These are phyloP conservation scores for Trifolium dubium DNA, from an alignment of 306 rosid genomes.

Conservation along the genomic window DNA sequence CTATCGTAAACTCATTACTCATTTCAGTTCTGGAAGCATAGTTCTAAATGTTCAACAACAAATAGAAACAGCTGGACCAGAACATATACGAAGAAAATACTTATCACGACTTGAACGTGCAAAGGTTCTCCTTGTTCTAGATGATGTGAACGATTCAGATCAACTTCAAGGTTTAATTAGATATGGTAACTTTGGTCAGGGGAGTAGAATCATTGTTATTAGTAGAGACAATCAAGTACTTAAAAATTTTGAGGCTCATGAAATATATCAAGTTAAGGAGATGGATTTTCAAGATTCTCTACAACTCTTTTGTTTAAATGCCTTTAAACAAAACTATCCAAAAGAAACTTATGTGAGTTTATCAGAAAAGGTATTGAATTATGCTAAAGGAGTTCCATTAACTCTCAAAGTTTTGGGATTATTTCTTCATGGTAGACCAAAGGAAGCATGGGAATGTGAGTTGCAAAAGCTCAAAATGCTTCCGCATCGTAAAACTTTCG, in stretches of 20 bases:
- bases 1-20: neutral
- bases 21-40: neutral
- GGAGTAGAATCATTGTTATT: neutral
- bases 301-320: neutral
- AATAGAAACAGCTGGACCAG: neutral
- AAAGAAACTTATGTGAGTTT: neutral
- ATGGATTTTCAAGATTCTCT: neutral
- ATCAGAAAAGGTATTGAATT: neutral
- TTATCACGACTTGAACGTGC: neutral
- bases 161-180: neutral
- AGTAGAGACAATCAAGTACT: neutral
- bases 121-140: slow-evolving; percentile 1
- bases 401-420: slow-evolving; percentile 47
- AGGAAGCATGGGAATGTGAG: slow-evolving; percentile 35
- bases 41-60: neutral
- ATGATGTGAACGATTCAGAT: neutral
- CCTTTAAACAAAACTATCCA: neutral
- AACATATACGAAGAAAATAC: neutral
- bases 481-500: neutral
- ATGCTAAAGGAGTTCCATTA: slow-evolving; percentile 46
- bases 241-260: neutral
- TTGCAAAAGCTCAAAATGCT: slow-evolving; percentile 24
- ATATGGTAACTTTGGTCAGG: neutral
- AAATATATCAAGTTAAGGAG: neutral
- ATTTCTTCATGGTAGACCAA: slow-evolving; percentile 8